Conservation (phyloP, 2,329 filamentous ascomycete genomes). For the Hypoxylon sp. region DNA sequence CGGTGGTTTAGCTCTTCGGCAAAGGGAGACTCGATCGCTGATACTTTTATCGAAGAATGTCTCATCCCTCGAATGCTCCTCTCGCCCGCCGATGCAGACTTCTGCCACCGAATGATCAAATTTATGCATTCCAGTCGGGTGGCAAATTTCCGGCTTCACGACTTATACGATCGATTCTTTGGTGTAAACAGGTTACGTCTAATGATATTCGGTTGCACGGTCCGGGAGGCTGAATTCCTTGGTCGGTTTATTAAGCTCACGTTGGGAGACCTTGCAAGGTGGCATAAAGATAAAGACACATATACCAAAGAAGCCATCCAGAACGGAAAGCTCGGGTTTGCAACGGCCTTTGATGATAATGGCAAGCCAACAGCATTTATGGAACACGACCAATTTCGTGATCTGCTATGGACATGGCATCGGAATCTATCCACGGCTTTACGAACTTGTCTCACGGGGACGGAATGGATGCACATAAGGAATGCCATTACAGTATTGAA, state of each 20-base stretch:
- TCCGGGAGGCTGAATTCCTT: conserved; percentile 92
- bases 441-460: conserved; percentile 82
- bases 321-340: conserved; percentile 79
- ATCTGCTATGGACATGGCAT: conserved; percentile 91
- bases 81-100: conserved; percentile 89
- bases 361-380: conserved; percentile 79
- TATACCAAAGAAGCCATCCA: conserved; percentile 86
- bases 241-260: conserved; percentile 89
- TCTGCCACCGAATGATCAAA: conserved; percentile 86
- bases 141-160: conserved; percentile 87
- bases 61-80: conserved; percentile 89
- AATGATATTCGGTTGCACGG: conserved; percentile 89
- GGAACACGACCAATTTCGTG: conserved; percentile 87
- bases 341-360: conserved; percentile 76
- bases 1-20: conserved; percentile 79
- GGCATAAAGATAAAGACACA: conserved; percentile 81
- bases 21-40: conserved; percentile 76
- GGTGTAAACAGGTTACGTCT: conserved; percentile 82
- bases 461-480: conserved; percentile 97
- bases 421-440: conserved; percentile 82
- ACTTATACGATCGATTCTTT: conserved; percentile 87
- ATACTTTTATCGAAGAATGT: conserved; percentile 87
- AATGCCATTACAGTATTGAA: conserved; percentile 95
- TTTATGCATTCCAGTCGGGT: conserved; percentile 88
- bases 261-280: conserved; percentile 81